Conservation (phyloP, 2,329 filamentous ascomycete genomes). For the Ascomycota sp. region DNA sequence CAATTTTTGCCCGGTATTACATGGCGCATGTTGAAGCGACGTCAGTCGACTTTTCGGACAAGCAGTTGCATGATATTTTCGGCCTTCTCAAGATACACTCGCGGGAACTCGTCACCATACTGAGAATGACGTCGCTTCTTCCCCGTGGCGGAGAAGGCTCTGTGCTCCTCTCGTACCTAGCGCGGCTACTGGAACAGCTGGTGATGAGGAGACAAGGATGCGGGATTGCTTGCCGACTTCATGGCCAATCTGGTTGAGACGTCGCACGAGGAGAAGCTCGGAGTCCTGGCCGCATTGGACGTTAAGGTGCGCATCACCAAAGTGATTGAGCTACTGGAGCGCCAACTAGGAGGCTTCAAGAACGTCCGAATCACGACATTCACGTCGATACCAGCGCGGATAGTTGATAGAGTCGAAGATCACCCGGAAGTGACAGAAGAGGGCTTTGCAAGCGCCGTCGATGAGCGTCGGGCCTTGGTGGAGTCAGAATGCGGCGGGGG, state of each 20-base stretch:
- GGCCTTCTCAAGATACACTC: slow-evolving; percentile 65
- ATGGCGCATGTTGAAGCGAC: background rate
- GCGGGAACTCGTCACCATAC: slow-evolving; percentile 64
- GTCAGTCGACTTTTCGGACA: slow-evolving; percentile 22
- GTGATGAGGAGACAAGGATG: slow-evolving; percentile 67
- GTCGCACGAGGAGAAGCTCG: slow-evolving; percentile 76
- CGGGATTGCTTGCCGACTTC: slow-evolving; percentile 77
- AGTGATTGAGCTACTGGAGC: slow-evolving; percentile 65
- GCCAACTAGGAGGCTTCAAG: slow-evolving; percentile 68
- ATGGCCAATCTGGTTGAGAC: slow-evolving; percentile 87
- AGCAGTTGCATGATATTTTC: slow-evolving; percentile 51
- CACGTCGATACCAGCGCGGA: slow-evolving; percentile 42
- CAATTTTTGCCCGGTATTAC: too few relatives aligned
- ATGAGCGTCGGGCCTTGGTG: slow-evolving; percentile 15
- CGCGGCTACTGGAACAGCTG: slow-evolving; percentile 67
- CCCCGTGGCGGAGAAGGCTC: slow-evolving; percentile 44
- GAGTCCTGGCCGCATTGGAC: slow-evolving; percentile 63
- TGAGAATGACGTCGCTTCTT: slow-evolving; percentile 70
- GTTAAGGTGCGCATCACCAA: slow-evolving; percentile 59
- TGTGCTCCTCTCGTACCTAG: slow-evolving; percentile 62
- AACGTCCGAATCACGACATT: slow-evolving; percentile 70
- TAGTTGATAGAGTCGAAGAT: slow-evolving; percentile 31
- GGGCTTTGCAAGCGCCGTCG: slow-evolving; percentile 17
- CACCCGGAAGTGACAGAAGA: slow-evolving; percentile 14
- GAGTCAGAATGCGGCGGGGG: slow-evolving; percentile 20